A percentile compares a stretch with the other conserved stretches of the same genome.
phyloP scores from a whole-genome alignment of 106 monocot genomes.

The Narthecium ossifragum region DNA sequence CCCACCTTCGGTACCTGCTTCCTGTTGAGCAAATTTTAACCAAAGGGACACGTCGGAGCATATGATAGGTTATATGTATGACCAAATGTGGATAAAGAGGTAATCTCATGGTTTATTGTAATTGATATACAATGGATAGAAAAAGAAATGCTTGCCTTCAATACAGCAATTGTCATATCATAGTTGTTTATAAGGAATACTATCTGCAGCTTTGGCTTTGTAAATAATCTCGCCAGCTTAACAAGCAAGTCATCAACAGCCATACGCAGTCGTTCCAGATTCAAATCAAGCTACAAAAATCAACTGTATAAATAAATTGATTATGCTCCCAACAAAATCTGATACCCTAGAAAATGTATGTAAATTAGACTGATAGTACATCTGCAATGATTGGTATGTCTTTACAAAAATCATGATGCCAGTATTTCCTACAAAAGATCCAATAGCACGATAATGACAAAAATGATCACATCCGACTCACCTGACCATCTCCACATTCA shows the following conservation, averaged over 20 bases:
- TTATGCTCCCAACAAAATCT: background rate
- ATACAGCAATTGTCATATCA: constrained; percentile 90
- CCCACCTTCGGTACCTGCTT: constrained; percentile 91
- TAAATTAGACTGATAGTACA: background rate
- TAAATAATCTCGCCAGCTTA: constrained; percentile 75
- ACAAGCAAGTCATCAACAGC: constrained; percentile 87
- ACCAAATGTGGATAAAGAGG: too few relatives aligned
- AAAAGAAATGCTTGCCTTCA: constrained; percentile 51
- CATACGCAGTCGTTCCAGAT: constrained; percentile 89
- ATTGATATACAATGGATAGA: too few relatives aligned
- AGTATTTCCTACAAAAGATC: background rate
- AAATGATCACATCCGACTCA: constrained; percentile 13
- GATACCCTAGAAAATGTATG: background rate
- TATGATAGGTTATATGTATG: too few relatives aligned
- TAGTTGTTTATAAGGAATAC: constrained; percentile 98
- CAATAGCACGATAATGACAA: background rate
- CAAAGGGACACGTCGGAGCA: too few relatives aligned
- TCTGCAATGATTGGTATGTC: background rate
- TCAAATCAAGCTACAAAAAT: constrained; percentile 78
- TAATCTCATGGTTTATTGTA: too few relatives aligned
- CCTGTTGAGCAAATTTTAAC: constrained; percentile 26
- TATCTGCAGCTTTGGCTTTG: constrained; percentile 81
- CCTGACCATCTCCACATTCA: constrained; percentile 98
- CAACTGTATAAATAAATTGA: constrained; percentile 8
- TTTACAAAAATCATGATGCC: background rate